A percentile compares a stretch with the other conserved stretches of the same genome.
Conservation (phyloP, 2,329 filamentous ascomycete species). For the Aureobasidium zeae region DNA sequence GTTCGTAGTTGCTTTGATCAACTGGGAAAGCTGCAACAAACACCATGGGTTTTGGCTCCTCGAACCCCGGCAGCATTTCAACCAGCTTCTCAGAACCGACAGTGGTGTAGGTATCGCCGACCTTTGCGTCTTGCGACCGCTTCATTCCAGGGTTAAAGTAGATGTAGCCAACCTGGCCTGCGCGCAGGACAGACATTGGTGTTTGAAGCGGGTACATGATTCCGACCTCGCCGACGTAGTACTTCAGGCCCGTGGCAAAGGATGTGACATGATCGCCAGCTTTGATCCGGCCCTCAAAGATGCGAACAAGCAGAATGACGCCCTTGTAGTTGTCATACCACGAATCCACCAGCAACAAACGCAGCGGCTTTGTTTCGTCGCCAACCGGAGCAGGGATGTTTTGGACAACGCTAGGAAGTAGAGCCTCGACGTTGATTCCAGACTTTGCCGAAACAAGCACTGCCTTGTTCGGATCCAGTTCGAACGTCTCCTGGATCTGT, state of each 20-base stretch:
- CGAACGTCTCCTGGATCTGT: slow-evolving; percentile 79
- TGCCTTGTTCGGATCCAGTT: slow-evolving; percentile 68
- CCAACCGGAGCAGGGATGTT: slow-evolving; percentile 73
- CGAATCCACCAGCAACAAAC: slow-evolving; percentile 85
- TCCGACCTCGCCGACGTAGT: slow-evolving; percentile 90
- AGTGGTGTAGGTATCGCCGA: slow-evolving; percentile 88
- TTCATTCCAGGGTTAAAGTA: slow-evolving; percentile 99
- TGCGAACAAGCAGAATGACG: slow-evolving; percentile 78
- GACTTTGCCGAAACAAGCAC: slow-evolving; percentile 87
- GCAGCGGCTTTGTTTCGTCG: slow-evolving; percentile 61
- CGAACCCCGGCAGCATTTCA: slow-evolving; percentile 78
- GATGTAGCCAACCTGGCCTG: slow-evolving; percentile 92
- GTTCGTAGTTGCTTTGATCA: slow-evolving; percentile 76
- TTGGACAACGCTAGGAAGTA: slow-evolving; percentile 79
- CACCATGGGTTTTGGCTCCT: slow-evolving; percentile 97
- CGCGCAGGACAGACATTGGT: slow-evolving; percentile 67
- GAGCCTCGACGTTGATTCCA: slow-evolving; percentile 71
- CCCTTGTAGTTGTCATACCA: slow-evolving; percentile 98
- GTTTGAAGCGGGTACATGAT: slow-evolving; percentile 90
- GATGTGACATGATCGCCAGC: slow-evolving; percentile 81
- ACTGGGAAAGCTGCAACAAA: slow-evolving; percentile 96
- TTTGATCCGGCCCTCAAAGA: slow-evolving; percentile 79
- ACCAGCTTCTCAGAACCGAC: slow-evolving; percentile 68
- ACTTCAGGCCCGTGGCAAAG: slow-evolving; percentile 78
- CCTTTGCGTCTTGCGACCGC: slow-evolving; percentile 85